Evolutionary conservation across 192 early-diverging fungal genomes (phyloP), one percentile per base, ranked within the genome.

Genomic region (Entophlyctis luteolus): DNA sequence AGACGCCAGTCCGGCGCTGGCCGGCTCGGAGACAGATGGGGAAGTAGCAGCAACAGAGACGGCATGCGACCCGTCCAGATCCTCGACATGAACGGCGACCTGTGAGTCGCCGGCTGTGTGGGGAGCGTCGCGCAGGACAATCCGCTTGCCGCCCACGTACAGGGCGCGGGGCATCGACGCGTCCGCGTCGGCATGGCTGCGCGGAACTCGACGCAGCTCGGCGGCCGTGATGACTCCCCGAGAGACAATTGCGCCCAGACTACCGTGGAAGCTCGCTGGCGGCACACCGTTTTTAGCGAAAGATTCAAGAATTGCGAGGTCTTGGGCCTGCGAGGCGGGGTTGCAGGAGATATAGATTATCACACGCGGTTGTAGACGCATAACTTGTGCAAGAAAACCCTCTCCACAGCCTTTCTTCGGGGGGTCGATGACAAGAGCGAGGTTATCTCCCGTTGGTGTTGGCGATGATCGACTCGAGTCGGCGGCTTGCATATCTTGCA

Each of bases 301-400:
- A 25, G 16, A 3, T 34, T 38, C 5, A 74, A 89, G 75, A 48
- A 78, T 67, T 39, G 78, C 54, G 10, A 90, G 53, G 62, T 90
- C 88, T 33, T 76, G 63, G 0, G 81, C 83, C 70, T 88, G 86
- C 0, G 84, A 77, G 33, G 77, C 80, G 31, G 87, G 84, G 53
- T 86, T 86, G 52, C 88, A 90, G 42, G 80, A 81, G 67, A 90
- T 86, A 67, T 90, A 90, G 1, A 90, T 76, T 36, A 90, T 85
- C 53, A 87, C 81, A 1, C 79, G 78, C 2, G 88, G 88, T 38
- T 83, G 81, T 59, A 88, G 86, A 1, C 81, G 75, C 62, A 85
- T 71, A 45, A 90, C 80, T 75, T 87, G 85, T 29, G 85, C 77
- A 65, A 90, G 63, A 45, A 90, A 88, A 32, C 81, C 86, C 8